Percentiles rank a stretch among this genome's conserved stretches.
phyloP scores from a whole-genome alignment of 352 stramenopile genomes.

The Chrysophaeum taylorii region DNA sequence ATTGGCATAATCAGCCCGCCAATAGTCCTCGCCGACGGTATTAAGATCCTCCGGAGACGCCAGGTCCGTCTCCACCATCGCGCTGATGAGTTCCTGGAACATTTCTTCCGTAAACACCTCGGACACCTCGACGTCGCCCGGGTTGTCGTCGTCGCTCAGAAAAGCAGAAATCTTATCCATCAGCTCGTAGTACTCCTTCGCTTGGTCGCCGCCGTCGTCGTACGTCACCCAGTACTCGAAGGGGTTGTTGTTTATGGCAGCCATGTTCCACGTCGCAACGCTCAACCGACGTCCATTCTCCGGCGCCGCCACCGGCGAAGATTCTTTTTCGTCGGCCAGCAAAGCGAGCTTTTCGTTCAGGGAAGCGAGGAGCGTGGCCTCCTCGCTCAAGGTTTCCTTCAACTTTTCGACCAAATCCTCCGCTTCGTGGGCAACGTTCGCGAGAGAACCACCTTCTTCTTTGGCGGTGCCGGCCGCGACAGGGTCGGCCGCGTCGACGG shows the following conservation, averaged over 20 bases:
- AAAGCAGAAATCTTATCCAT: conserved; percentile 60
- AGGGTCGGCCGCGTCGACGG: too few species aligned
- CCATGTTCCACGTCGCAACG: conserved; percentile 63
- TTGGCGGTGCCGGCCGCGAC: too few species aligned
- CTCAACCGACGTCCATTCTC: neutral
- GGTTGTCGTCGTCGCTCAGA: conserved; percentile 47
- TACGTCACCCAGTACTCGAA: conserved; percentile 75
- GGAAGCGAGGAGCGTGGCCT: neutral
- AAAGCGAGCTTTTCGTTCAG: neutral
- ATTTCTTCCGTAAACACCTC: conserved; percentile 60
- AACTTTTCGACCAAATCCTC: neutral
- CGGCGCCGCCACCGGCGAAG: neutral
- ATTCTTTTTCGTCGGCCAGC: neutral
- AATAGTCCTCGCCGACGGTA: conserved; percentile 43
- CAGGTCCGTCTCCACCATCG: conserved; percentile 44
- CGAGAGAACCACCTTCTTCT: too few species aligned
- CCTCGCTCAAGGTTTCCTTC: too few species aligned
- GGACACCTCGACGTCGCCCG: conserved; percentile 45
- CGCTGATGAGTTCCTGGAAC: conserved; percentile 46
- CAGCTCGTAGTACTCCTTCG: conserved; percentile 52
- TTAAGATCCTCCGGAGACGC: conserved; percentile 30
- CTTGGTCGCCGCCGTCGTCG: conserved; percentile 43
- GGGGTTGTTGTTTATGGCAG: conserved; percentile 73
- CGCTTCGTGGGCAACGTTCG: too few species aligned
- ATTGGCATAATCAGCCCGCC: conserved; percentile 53